Conservation (phyloP, 1,284 basidiomycete genomes). For the Cronartium ribicola region DNA sequence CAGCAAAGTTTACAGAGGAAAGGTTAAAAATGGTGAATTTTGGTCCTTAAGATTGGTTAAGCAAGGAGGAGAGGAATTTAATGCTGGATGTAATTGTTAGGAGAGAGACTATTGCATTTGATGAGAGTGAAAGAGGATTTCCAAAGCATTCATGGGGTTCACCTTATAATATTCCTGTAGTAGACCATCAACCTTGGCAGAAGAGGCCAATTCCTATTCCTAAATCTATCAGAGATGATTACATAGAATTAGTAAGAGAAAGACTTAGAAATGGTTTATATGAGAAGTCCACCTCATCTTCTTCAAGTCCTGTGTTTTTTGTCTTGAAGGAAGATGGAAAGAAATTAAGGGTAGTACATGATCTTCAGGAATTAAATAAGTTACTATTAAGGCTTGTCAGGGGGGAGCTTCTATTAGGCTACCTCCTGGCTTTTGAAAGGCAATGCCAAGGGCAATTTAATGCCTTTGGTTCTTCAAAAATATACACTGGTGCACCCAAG, state of each 20-base stretch:
- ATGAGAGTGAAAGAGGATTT: not conserved
- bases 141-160: constrained; percentile 4
- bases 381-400: constrained; percentile 19
- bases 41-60: not conserved
- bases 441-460: too few species aligned
- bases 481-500: too few species aligned
- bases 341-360: constrained; percentile 12
- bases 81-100: not conserved
- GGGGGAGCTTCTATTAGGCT: too few species aligned
- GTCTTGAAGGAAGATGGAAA: not conserved
- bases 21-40: constrained; percentile 1
- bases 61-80: not conserved
- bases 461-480: too few species aligned
- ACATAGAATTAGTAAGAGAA: not conserved
- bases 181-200: constrained; percentile 17
- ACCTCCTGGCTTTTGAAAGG: too few species aligned
- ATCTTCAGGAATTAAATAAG: constrained; percentile 15
- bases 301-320: constrained; percentile 21
- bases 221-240: not conserved
- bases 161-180: constrained; percentile 3
- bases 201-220: constrained; percentile 9
- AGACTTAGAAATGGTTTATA: constrained; percentile 5
- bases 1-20: not conserved
- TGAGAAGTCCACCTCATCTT: constrained; percentile 16
- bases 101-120: not conserved